Conservation (phyloP, 345 rosid species). For the Citrus australasica region DNA sequence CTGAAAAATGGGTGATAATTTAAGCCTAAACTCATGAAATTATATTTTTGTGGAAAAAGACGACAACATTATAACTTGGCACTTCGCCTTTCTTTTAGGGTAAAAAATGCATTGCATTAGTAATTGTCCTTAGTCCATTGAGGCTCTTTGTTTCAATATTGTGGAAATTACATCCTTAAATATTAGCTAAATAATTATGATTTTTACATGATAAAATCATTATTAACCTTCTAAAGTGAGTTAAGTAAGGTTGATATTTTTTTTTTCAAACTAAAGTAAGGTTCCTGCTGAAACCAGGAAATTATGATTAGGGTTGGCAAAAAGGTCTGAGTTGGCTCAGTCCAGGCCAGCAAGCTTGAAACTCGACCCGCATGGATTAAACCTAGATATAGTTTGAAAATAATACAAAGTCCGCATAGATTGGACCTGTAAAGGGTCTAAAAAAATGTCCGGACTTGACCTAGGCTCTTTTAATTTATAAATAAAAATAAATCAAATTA, state of each 20-base stretch:
- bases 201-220: background rate
- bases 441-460: rapidly evolving
- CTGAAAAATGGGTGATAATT: background rate
- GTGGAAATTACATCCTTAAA: background rate
- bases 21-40: background rate
- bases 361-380: too few species aligned
- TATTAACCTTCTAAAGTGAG: background rate
- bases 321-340: rapidly evolving
- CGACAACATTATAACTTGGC: background rate
- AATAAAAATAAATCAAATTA: too few species aligned
- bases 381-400: too few species aligned
- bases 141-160: background rate
- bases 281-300: too few species aligned
- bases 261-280: too few species aligned
- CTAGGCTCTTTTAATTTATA: too few species aligned
- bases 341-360: rapidly evolving
- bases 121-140: background rate
- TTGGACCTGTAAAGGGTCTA: too few species aligned
- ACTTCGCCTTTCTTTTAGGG: background rate
- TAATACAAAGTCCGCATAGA: rapidly evolving
- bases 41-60: background rate
- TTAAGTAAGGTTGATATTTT: background rate
- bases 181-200: background rate
- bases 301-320: too few species aligned
- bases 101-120: background rate